phyloP scores from a whole-genome alignment of 2,329 filamentous ascomycete species.

The Chlorencoelia australis region DNA sequence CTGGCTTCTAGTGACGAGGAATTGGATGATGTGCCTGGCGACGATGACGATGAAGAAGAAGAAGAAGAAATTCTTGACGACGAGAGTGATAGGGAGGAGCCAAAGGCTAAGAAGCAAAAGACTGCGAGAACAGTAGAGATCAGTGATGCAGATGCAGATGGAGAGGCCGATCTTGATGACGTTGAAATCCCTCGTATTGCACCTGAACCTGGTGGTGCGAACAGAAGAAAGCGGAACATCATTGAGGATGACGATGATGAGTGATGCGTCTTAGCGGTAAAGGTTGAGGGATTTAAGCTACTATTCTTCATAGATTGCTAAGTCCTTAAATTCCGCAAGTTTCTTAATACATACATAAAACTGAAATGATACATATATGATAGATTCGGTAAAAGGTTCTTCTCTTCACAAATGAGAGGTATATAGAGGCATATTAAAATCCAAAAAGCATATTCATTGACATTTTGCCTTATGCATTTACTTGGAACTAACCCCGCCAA shows the following conservation, averaged over 20 bases:
- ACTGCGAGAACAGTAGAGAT: slow-evolving; percentile 30
- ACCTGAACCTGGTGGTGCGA: slow-evolving; percentile 22
- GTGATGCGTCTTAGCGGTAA: slow-evolving; percentile 5
- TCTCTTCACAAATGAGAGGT: too few relatives aligned
- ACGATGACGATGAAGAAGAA: slow-evolving; percentile 28
- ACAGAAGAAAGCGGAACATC: slow-evolving; percentile 44
- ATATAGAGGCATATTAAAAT: too few relatives aligned
- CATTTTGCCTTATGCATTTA: too few relatives aligned
- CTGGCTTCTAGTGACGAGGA: slow-evolving; percentile 69
- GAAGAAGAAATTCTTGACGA: slow-evolving; percentile 37
- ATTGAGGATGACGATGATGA: slow-evolving; percentile 49
- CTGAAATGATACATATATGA: too few relatives aligned
- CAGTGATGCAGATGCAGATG: slow-evolving; percentile 39
- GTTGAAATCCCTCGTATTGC: slow-evolving; percentile 31
- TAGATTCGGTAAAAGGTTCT: too few relatives aligned
- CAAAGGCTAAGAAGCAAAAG: slow-evolving; percentile 26
- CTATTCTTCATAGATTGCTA: too few relatives aligned
- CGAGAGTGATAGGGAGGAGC: slow-evolving; percentile 29
- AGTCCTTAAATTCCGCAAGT: too few relatives aligned
- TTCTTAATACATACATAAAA: too few relatives aligned
- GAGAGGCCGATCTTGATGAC: slow-evolving; percentile 45
- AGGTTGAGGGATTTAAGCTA: too few relatives aligned
- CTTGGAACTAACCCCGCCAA: too few relatives aligned
- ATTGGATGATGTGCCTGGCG: slow-evolving; percentile 47
- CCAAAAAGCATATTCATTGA: too few relatives aligned